Percentiles rank a stretch among this genome's conserved stretches.
phyloP scores from a whole-genome alignment of 495 filamentous ascomycete genomes.

The Penicillium cinerascens region DNA sequence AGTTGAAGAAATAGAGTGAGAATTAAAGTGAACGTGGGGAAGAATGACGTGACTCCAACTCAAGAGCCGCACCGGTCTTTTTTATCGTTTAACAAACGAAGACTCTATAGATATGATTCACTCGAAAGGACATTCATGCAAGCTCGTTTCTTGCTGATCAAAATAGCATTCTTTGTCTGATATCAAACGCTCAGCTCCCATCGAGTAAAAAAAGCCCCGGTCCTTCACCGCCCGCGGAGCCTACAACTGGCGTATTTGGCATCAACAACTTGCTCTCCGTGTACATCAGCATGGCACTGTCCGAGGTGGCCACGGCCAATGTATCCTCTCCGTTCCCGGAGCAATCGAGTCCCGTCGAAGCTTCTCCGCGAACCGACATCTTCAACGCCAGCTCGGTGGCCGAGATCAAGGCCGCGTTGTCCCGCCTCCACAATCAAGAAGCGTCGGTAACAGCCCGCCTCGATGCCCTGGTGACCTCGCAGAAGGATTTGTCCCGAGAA shows the following conservation, averaged over 20 bases:
- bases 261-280: conserved; percentile 10
- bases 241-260: conserved; percentile 22
- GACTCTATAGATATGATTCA: not conserved
- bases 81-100: conserved; percentile 7
- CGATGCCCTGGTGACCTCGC: conserved; percentile 69
- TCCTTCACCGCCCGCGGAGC: conserved; percentile 31
- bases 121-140: not conserved
- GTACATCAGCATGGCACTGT: conserved; percentile 16
- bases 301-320: conserved; percentile 20
- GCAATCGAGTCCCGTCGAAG: conserved; percentile 2
- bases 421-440: conserved; percentile 72
- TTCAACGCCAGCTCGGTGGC: conserved; percentile 67
- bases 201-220: conserved; percentile 3
- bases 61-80: conserved; percentile 1
- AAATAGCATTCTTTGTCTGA: not conserved
- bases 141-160: not conserved
- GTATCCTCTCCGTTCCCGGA: conserved; percentile 8
- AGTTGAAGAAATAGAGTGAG: not conserved
- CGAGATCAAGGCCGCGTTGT: conserved; percentile 74
- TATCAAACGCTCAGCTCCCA: not conserved
- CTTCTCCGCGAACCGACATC: conserved; percentile 43
- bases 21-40: not conserved
- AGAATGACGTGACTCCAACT: conserved; percentile 22
- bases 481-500: conserved; percentile 79
- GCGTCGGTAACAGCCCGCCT: conserved; percentile 68